These are phyloP conservation scores for Tuber microsphaerosporum DNA, from an alignment of 495 filamentous ascomycete species.

Conservation along the genomic window DNA sequence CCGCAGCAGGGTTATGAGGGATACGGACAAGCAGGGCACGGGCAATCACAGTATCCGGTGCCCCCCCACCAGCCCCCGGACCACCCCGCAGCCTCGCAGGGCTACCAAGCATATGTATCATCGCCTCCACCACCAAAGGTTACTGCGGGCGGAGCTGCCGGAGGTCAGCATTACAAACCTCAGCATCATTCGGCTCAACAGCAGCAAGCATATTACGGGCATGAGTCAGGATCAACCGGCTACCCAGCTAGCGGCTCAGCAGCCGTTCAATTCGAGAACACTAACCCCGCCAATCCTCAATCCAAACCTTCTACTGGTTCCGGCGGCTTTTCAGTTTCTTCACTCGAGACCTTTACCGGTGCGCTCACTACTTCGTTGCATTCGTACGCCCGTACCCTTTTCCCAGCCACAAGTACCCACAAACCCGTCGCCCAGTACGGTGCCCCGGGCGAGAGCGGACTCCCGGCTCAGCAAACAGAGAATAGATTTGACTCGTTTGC, in stretches of 20 bases:
- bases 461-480: constrained; percentile 42
- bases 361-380: constrained; percentile 36
- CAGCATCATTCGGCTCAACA: constrained; percentile 31
- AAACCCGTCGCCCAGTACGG: constrained; percentile 10
- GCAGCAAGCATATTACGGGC: constrained; percentile 20
- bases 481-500: constrained; percentile 80
- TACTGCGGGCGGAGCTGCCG: background rate
- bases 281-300: constrained; percentile 12
- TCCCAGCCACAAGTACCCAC: constrained; percentile 33
- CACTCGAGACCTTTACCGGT: constrained; percentile 32
- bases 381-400: constrained; percentile 34
- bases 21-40: constrained; percentile 1
- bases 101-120: background rate
- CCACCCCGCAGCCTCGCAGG: background rate
- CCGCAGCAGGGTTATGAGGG: background rate
- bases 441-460: constrained; percentile 20
- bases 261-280: background rate
- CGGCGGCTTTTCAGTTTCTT: constrained; percentile 6
- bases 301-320: constrained; percentile 11
- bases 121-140: constrained; percentile 4
- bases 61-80: background rate
- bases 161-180: constrained; percentile 20
- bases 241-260: background rate
- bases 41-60: constrained; percentile 5
- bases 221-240: constrained; percentile 3